These are phyloP conservation scores for Cardiospermum halicacabum DNA, from an alignment of 345 rosid species.

Conservation along the genomic window DNA sequence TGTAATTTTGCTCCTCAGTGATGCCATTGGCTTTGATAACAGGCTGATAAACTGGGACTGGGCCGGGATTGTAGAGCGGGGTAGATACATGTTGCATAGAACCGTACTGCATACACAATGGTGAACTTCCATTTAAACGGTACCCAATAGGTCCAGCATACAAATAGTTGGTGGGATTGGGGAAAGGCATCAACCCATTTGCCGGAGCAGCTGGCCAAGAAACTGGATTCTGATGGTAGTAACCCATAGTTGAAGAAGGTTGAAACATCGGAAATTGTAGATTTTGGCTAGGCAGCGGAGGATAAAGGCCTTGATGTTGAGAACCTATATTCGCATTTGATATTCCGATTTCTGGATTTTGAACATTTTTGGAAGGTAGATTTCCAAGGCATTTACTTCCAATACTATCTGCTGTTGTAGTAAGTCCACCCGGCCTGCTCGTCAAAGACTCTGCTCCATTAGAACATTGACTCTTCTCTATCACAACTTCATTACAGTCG, in stretches of 20 bases:
- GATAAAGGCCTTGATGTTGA: constrained; percentile 43
- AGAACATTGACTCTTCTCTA: constrained; percentile 25
- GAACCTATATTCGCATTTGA: constrained; percentile 31
- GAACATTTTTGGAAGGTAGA: constrained; percentile 26
- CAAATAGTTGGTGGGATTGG: constrained; percentile 56
- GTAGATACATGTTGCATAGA: constrained; percentile 43
- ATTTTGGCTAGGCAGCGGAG: constrained; percentile 51
- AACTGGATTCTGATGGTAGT: constrained; percentile 76
- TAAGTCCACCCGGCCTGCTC: constrained; percentile 29
- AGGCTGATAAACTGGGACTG: constrained; percentile 52
- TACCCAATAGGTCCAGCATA: constrained; percentile 57
- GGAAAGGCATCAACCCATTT: constrained; percentile 51
- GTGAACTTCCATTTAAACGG: constrained; percentile 58
- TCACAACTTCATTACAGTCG: constrained; percentile 31
- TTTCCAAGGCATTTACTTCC: constrained; percentile 31
- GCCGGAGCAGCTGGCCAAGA: constrained; percentile 70
- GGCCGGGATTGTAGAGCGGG: constrained; percentile 40
- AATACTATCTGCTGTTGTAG: constrained; percentile 24
- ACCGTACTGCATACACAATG: constrained; percentile 62
- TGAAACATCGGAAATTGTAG: constrained; percentile 54
- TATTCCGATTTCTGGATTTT: constrained; percentile 35
- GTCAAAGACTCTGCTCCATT: constrained; percentile 31
- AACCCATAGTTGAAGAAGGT: constrained; percentile 64
- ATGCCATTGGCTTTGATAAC: constrained; percentile 39
- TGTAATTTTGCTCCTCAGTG: constrained; percentile 33